Conservation (phyloP, 306 rosid genomes). For the Cicer arietinum region DNA sequence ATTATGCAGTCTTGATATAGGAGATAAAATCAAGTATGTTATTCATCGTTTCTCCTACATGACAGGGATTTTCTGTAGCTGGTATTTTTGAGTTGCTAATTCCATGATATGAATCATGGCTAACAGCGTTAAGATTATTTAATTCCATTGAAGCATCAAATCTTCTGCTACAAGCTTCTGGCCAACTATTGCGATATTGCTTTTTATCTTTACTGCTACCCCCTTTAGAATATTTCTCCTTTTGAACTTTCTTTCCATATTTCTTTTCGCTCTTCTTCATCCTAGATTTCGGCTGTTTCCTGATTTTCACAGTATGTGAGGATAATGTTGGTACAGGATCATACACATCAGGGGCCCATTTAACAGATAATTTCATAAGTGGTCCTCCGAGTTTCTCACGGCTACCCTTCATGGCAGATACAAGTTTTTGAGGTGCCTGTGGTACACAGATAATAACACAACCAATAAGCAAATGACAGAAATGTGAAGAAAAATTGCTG, state of each 20-base stretch:
- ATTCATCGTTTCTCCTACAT: conserved; percentile 67
- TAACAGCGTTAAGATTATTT: conserved; percentile 50
- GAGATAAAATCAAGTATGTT: conserved; percentile 29
- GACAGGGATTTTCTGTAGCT: conserved; percentile 53
- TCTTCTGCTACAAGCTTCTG: conserved; percentile 33
- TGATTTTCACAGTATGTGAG: conserved; percentile 63
- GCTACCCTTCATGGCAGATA: conserved; percentile 86
- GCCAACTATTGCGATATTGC: conserved; percentile 48
- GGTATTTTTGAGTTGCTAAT: conserved; percentile 62
- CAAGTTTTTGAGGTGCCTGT: conserved; percentile 65
- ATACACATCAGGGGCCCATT: conserved; percentile 91
- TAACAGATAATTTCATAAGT: conserved; percentile 58
- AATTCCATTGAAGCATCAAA: conserved; percentile 46
- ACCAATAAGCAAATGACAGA: conserved; percentile 13
- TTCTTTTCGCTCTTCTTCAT: conserved; percentile 63
- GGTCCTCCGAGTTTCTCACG: conserved; percentile 57
- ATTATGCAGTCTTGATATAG: conserved; percentile 44
- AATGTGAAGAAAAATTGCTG: not conserved
- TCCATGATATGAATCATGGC: conserved; percentile 63
- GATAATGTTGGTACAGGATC: conserved; percentile 71
- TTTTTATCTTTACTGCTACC: conserved; percentile 65
- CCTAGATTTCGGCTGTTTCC: conserved; percentile 71
- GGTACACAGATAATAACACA: conserved; percentile 33
- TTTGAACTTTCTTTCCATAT: conserved; percentile 72
- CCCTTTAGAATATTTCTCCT: conserved; percentile 57